phyloP scores from a whole-genome alignment of 2,329 filamentous ascomycete genomes.

The Sporothrix brunneoviolacea region DNA sequence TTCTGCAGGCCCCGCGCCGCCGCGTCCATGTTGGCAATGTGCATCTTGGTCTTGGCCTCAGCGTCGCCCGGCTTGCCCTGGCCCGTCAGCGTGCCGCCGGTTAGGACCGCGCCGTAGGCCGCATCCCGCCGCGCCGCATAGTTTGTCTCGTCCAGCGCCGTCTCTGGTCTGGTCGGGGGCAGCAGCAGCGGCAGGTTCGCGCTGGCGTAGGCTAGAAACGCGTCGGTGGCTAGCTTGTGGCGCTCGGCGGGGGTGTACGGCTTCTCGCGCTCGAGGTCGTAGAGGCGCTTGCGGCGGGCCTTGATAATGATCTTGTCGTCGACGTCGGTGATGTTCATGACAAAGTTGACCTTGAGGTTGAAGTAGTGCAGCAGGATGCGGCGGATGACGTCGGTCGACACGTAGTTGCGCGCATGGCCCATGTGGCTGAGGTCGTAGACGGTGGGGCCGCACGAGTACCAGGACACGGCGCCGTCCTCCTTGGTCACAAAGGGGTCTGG shows the following conservation, averaged over 20 bases:
- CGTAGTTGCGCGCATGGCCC: constrained; percentile 71
- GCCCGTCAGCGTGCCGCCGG: constrained; percentile 19
- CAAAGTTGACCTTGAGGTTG: constrained; percentile 61
- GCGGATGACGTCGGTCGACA: constrained; percentile 67
- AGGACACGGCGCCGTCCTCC: constrained; percentile 18
- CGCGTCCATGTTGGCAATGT: constrained; percentile 21
- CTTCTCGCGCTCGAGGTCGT: constrained; percentile 20
- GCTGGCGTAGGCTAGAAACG: constrained; percentile 20
- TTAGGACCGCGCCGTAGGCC: constrained; percentile 21
- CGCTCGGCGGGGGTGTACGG: constrained; percentile 16
- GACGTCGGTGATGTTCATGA: constrained; percentile 72
- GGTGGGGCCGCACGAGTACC: constrained; percentile 23
- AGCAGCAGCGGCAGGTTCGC: constrained; percentile 22
- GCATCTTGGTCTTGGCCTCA: constrained; percentile 24
- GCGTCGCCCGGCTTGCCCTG: constrained; percentile 21
- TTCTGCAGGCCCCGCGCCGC: constrained; percentile 20
- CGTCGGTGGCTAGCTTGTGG: constrained; percentile 16
- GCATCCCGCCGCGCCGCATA: constrained; percentile 18
- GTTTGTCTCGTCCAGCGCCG: constrained; percentile 12
- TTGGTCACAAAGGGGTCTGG: constrained; percentile 43
- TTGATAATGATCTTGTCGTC: constrained; percentile 47
- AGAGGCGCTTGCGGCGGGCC: constrained; percentile 23
- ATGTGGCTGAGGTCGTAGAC: constrained; percentile 69
- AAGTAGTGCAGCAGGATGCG: constrained; percentile 66
- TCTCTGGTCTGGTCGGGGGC: neutral